Conservation (phyloP, 352 stramenopile species). For the Globisporangium heterothallicum region DNA sequence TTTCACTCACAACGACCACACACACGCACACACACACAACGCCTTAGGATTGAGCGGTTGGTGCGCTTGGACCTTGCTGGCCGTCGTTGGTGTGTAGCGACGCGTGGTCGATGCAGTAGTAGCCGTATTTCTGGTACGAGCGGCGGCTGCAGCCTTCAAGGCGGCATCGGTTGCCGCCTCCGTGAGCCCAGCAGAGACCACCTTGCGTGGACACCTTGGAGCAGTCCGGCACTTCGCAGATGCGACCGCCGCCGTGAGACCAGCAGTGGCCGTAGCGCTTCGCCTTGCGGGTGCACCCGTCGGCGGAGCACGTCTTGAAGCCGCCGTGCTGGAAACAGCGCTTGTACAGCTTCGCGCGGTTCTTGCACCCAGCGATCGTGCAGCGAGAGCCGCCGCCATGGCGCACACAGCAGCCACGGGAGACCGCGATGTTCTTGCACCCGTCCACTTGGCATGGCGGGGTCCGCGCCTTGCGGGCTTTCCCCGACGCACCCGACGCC, state of each 20-base stretch:
- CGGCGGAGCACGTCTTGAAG: constrained; percentile 58
- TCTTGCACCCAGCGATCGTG: constrained; percentile 49
- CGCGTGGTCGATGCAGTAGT: constrained; percentile 59
- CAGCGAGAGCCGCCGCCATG: constrained; percentile 48
- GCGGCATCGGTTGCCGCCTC: constrained; percentile 66
- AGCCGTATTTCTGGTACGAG: constrained; percentile 74
- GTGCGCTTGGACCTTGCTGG: not conserved
- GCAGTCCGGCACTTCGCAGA: constrained; percentile 54
- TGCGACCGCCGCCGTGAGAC: constrained; percentile 61
- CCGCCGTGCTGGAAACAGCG: constrained; percentile 75
- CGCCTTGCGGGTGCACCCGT: constrained; percentile 62
- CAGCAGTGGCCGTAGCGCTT: constrained; percentile 83
- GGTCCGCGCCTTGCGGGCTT: constrained; percentile 37
- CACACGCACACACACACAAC: not conserved
- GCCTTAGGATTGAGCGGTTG: not conserved
- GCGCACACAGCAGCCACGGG: constrained; percentile 43
- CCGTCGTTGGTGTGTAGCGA: constrained; percentile 5
- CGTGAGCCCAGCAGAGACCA: constrained; percentile 72
- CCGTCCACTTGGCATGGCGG: constrained; percentile 57
- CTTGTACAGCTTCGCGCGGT: constrained; percentile 70
- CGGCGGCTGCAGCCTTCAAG: constrained; percentile 62
- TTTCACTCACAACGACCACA: too few species aligned
- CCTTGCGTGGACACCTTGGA: constrained; percentile 62
- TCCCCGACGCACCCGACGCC: not conserved
- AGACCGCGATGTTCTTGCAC: constrained; percentile 59